Conservation (phyloP, 352 stramenopile genomes). For the Phytopythium delawarense region DNA sequence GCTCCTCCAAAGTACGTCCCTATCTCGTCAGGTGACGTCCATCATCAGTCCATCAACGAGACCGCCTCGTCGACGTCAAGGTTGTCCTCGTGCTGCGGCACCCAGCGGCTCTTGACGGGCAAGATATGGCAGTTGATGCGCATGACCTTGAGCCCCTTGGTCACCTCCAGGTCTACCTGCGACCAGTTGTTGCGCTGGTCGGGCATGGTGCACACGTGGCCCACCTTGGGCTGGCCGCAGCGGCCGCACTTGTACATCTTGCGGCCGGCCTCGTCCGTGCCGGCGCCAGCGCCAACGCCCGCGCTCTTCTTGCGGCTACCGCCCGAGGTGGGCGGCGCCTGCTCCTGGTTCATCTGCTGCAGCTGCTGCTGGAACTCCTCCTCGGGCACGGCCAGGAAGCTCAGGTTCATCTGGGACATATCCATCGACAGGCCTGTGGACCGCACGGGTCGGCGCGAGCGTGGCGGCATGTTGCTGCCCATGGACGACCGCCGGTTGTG, state of each 20-base stretch:
- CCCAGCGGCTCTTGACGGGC: slow-evolving; percentile 61
- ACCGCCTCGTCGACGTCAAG: slow-evolving; percentile 14
- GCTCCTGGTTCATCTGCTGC: slow-evolving; percentile 28
- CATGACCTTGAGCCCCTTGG: slow-evolving; percentile 68
- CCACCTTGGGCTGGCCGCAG: slow-evolving; percentile 82
- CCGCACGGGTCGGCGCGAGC: slow-evolving; percentile 30
- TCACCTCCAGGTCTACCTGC: slow-evolving; percentile 72
- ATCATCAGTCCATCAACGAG: not conserved
- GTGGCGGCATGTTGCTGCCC: slow-evolving; percentile 29
- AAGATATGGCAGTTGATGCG: slow-evolving; percentile 73
- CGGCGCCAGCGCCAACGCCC: not conserved
- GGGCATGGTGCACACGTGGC: slow-evolving; percentile 83
- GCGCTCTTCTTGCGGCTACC: slow-evolving; percentile 24
- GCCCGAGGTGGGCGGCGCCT: slow-evolving; percentile 20
- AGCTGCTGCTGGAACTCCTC: slow-evolving; percentile 45
- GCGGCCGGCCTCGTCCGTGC: slow-evolving; percentile 40
- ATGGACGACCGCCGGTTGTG: slow-evolving; percentile 51
- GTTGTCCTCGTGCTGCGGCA: slow-evolving; percentile 55
- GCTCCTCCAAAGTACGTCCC: not conserved
- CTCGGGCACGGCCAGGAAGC: slow-evolving; percentile 61
- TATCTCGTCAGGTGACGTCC: too few relatives aligned
- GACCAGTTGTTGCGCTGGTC: slow-evolving; percentile 86
- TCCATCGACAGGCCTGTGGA: slow-evolving; percentile 80
- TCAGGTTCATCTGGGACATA: slow-evolving; percentile 78
- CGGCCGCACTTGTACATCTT: slow-evolving; percentile 87